Evolutionary conservation across 2,329 filamentous ascomycete genomes (phyloP).

Genomic region (Epichloe brachyelytri): DNA sequence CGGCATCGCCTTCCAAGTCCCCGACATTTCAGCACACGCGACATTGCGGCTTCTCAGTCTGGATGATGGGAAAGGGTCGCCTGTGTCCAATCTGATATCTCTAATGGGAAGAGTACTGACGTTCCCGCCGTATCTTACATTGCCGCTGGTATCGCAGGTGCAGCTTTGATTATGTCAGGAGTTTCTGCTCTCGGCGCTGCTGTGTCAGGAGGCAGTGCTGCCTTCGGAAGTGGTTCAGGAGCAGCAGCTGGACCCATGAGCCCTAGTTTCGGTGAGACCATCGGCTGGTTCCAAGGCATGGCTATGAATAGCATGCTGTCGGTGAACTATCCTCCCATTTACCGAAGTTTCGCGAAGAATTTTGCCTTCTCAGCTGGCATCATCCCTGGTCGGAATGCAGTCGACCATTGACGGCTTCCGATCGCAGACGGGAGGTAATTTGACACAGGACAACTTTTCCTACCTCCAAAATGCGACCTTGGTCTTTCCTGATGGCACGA

Average conservation of each 20-base stretch:
- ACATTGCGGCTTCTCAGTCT: constrained; percentile 59
- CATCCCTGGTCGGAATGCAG: constrained; percentile 73
- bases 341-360: constrained; percentile 82
- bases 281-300: constrained; percentile 86
- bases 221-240: constrained; percentile 27
- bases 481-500: constrained; percentile 50
- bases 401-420: constrained; percentile 75
- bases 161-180: constrained; percentile 62
- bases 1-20: constrained; percentile 76
- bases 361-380: constrained; percentile 85
- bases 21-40: constrained; percentile 78
- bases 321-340: constrained; percentile 75
- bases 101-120: constrained; percentile 74
- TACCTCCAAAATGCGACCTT: constrained; percentile 66
- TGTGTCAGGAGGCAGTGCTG: constrained; percentile 34
- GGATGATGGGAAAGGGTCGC: constrained; percentile 50
- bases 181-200: constrained; percentile 54
- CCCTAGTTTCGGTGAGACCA: constrained; percentile 73
- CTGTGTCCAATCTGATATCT: constrained; percentile 69
- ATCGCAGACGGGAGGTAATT: constrained; percentile 66
- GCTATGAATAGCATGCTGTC: constrained; percentile 95
- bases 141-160: constrained; percentile 75
- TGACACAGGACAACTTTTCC: constrained; percentile 65
- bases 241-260: constrained; percentile 53
- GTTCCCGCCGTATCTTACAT: constrained; percentile 70